Base-by-base conservation (phyloP, 2,329 filamentous ascomycete species). In the Diaporthe sp. region DNA sequence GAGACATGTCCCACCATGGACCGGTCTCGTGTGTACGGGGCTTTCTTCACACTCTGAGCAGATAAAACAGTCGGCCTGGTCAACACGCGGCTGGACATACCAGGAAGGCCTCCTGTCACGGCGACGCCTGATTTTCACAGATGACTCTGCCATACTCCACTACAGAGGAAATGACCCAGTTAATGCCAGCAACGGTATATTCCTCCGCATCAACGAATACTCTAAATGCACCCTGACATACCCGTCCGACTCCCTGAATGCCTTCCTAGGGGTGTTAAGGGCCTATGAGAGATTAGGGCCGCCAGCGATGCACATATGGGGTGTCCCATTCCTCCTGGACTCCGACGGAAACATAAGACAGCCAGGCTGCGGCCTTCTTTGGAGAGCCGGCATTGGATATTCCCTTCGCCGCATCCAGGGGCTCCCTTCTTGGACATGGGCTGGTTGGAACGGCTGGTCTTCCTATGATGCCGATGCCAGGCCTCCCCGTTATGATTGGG, bases 131-230 rank as follows among this genome's bases (percentile, higher is more conserved):
- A 31, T 65, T 1, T 65, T 65, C 10, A 65, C 60, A 1, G 17
- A 65, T 2, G 42, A 47, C 25, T 13, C 15, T 5, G 60, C 17
- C 15, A n/a, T 12, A 1, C 15, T 47, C 12, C 9, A 47, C 2
- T 31, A 13, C 9, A 31, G 42, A 22, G 39, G 4, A 25, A 13
- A 47, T 4, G 60, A 65, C 25, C n/a, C 8, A 8, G 17, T 65
- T 0, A 22, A 25, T 3, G 25, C 31, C 2, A 65, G 31, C 42
- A 47, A 4, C 17, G 60, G 42, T 0, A 47, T 65, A 31, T 65
- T 65, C 25, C 8, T 9, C 9, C 60, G 34, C 42, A 65, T 65
- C 39, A 65, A 65, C 17, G 39, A 65, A 8, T 65, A 65, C 60
- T 31, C 39, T 8, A 4, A n/a, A n/a, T n/a, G n/a, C n/a, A n/a